A percentile compares a stretch with the other conserved stretches of the same genome.
These are phyloP conservation scores for Chrysoporthe cubensis DNA, from an alignment of 2,329 filamentous ascomycete species.

Conservation along the genomic window DNA sequence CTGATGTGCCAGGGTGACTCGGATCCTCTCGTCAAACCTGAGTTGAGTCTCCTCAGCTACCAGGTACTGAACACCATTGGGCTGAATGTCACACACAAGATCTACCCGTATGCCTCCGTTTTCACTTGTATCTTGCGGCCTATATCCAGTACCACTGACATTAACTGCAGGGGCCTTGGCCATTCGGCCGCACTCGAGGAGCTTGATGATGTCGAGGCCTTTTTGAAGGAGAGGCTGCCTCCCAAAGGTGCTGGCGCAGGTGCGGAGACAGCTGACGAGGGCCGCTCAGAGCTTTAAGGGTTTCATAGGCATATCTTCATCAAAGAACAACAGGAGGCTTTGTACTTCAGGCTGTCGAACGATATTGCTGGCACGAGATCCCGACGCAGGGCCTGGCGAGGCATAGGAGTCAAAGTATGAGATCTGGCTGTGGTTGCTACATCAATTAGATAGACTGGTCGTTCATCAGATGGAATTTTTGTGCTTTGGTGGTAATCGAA, in stretches of 20 bases:
- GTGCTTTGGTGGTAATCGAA: too few relatives aligned
- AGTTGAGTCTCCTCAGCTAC: conserved; percentile 70
- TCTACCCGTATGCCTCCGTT: conserved; percentile 65
- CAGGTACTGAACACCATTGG: conserved; percentile 70
- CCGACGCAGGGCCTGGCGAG: too few relatives aligned
- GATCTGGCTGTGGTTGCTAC: background rate
- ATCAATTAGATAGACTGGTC: background rate
- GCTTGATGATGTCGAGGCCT: conserved; percentile 77
- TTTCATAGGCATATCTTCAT: background rate
- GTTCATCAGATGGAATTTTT: too few relatives aligned
- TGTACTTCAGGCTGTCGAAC: too few relatives aligned
- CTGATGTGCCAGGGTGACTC: conserved; percentile 86
- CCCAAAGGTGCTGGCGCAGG: conserved; percentile 40
- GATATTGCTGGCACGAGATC: background rate
- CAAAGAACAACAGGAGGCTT: background rate
- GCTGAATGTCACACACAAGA: conserved; percentile 74
- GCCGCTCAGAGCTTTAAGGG: conserved; percentile 42
- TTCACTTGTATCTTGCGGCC: background rate
- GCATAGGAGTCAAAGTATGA: background rate
- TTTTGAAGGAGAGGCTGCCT: conserved; percentile 53
- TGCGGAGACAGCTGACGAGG: conserved; percentile 30
- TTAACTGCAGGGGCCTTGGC: conserved; percentile 59
- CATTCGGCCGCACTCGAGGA: conserved; percentile 80
- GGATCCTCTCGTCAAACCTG: conserved; percentile 73
- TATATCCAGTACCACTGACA: background rate